These are phyloP conservation scores for Sarcocystis neurona DNA, from an alignment of 169 alveolate species.

Conservation along the genomic window DNA sequence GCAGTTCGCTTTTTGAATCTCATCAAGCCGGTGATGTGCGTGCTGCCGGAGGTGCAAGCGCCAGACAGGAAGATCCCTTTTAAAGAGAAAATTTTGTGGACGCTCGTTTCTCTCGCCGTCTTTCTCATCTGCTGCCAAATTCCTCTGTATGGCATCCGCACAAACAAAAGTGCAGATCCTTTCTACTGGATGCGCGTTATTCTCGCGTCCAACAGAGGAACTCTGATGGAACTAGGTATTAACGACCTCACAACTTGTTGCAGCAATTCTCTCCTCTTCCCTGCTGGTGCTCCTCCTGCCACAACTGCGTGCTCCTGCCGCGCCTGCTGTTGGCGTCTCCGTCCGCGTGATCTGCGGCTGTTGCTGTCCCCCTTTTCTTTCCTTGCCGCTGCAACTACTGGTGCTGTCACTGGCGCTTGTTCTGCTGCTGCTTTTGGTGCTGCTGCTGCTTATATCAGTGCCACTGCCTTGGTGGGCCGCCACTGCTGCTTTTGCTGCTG, in stretches of 20 bases:
- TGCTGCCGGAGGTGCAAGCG: conserved; percentile 96
- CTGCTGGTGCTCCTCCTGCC: too few relatives aligned
- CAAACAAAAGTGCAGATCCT: conserved; percentile 95
- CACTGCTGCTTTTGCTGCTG: too few relatives aligned
- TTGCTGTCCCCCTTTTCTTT: neutral
- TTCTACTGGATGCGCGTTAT: conserved; percentile 99
- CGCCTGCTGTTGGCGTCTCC: too few relatives aligned
- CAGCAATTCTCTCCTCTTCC: too few relatives aligned
- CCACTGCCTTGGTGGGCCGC: too few relatives aligned
- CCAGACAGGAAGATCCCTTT: conserved; percentile 94
- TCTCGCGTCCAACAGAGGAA: conserved; percentile 98
- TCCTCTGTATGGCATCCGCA: conserved; percentile 98
- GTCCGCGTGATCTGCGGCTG: too few relatives aligned
- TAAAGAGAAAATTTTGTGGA: conserved; percentile 97
- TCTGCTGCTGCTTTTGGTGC: neutral
- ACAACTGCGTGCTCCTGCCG: too few relatives aligned
- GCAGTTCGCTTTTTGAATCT: conserved; percentile 89
- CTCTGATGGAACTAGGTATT: conserved; percentile 96
- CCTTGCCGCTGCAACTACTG: too few relatives aligned
- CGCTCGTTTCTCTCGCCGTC: conserved; percentile 94
- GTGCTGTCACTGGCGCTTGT: too few relatives aligned
- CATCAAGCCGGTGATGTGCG: conserved; percentile 95
- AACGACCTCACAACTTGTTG: too few relatives aligned
- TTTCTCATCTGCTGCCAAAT: conserved; percentile 97
- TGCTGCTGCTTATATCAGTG: too few relatives aligned